Conservation (phyloP, 2,329 filamentous ascomycete genomes). For the Botrytis squamosa region DNA sequence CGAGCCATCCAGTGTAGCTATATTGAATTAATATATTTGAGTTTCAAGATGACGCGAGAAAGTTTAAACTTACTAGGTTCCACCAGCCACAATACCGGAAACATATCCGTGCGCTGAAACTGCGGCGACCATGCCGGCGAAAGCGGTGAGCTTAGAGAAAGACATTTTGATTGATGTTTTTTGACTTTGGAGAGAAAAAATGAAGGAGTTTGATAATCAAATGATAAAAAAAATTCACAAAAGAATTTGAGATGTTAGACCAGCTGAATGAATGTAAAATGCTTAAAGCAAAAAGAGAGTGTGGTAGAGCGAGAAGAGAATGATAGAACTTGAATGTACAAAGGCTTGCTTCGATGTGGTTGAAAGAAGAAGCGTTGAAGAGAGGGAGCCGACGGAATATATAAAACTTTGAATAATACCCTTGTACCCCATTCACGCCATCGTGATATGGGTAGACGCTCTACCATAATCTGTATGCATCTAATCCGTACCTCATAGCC, state of each 20-base stretch:
- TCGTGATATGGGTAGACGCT: neutral
- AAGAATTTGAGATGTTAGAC: constrained; percentile 13
- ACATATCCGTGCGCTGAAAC: constrained; percentile 48
- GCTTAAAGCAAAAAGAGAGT: constrained; percentile 14
- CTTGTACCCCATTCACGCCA: neutral
- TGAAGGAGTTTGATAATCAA: neutral
- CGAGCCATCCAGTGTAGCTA: constrained; percentile 24
- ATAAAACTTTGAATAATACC: neutral
- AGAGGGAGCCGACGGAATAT: neutral
- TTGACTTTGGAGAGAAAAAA: neutral
- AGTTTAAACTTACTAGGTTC: constrained; percentile 39
- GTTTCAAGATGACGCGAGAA: constrained; percentile 37
- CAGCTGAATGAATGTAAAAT: constrained; percentile 21
- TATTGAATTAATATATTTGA: constrained; percentile 30
- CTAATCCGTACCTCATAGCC: neutral
- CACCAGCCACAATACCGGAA: constrained; percentile 47
- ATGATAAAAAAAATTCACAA: neutral
- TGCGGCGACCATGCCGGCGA: constrained; percentile 25
- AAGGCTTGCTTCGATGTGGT: constrained; percentile 17
- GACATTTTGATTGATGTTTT: constrained; percentile 29
- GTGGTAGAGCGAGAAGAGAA: constrained; percentile 9
- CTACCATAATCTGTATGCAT: neutral
- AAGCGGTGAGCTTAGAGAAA: constrained; percentile 33
- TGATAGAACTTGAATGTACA: constrained; percentile 14
- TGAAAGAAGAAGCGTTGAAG: neutral